Evolutionary conservation across 2,329 filamentous ascomycete species (phyloP), one percentile per base, ranked within the genome.

Genomic region (Aspergillus terreus): DNA sequence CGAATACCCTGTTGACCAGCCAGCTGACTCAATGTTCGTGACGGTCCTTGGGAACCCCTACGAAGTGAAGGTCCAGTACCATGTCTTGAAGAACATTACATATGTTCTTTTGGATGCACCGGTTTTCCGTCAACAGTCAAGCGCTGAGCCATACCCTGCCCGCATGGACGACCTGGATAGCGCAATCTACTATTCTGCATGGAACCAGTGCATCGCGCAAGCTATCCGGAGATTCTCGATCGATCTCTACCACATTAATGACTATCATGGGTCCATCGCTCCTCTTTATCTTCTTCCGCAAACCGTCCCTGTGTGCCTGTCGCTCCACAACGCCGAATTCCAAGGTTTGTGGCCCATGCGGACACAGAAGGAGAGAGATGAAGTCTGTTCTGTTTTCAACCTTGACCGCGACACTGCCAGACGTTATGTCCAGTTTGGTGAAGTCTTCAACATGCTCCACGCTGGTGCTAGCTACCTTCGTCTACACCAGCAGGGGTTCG

Each of bases 151-250:
- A 0, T 87, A 87, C 60, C 84, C 84, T 14, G 74, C 82, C 35
- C 79, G 84, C 30, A 87, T 87, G 84, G 84, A 87, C 63, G 84
- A 87, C 62, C 74, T 87, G 49, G 82, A 85, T 55, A 83, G 79
- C 56, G 84, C 84, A 11, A 81, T 87, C 44, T 85, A 86, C 67
- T 87, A 87, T 63, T 85, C 82, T 2, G 83, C 82, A 2, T 87
- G 84, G 84, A 87, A 87, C 57, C 81, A 83, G 65, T 87, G 84
- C 63, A 86, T 87, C 59, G 82, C 84, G 6, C 77, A 84, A 58
- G 72, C 82, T 1, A 79, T 86, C 57, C 77, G 78, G 50, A 79
- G 84, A 14, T 87, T 87, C 63, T 76, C 80, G 0, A 73, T 84
- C 52, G 81, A 85, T 58, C 63, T 85, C n/a, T 85, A 85, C 64